phyloP scores from a whole-genome alignment of 306 rosid genomes.

The Pueraria montana region DNA sequence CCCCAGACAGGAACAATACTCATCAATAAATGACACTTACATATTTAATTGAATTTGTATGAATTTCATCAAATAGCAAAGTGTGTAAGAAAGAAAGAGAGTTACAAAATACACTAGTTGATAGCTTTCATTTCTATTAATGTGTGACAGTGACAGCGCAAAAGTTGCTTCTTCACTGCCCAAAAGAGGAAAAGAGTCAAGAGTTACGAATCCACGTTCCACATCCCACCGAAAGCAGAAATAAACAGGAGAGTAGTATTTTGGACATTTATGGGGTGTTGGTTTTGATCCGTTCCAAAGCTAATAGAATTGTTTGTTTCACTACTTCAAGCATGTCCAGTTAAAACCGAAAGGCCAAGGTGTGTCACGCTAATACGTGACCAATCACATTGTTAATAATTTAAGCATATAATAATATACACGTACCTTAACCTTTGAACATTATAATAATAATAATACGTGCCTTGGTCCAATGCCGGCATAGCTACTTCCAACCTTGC shows the following conservation, averaged over 20 bases:
- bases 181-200: not conserved
- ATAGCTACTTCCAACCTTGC: constrained; percentile 47
- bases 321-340: constrained; percentile 39
- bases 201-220: not conserved
- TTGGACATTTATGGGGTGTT: constrained; percentile 20
- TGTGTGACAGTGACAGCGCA: not conserved
- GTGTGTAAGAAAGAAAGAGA: not conserved
- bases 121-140: not conserved
- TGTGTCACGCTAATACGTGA: constrained; percentile 24
- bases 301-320: constrained; percentile 15
- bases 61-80: not conserved
- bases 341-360: constrained; percentile 47
- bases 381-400: constrained; percentile 40
- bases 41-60: no score
- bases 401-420: constrained; percentile 14
- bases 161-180: not conserved
- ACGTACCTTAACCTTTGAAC: constrained; percentile 37
- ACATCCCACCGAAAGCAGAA: constrained; percentile 16
- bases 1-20: no score
- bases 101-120: no score
- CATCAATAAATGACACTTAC: not conserved
- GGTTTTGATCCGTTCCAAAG: not conserved
- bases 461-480: constrained; percentile 51
- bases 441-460: constrained; percentile 40
- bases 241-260: not conserved